Conservation (phyloP, 192 early-diverging fungal genomes). For the Diversispora eburnea region DNA sequence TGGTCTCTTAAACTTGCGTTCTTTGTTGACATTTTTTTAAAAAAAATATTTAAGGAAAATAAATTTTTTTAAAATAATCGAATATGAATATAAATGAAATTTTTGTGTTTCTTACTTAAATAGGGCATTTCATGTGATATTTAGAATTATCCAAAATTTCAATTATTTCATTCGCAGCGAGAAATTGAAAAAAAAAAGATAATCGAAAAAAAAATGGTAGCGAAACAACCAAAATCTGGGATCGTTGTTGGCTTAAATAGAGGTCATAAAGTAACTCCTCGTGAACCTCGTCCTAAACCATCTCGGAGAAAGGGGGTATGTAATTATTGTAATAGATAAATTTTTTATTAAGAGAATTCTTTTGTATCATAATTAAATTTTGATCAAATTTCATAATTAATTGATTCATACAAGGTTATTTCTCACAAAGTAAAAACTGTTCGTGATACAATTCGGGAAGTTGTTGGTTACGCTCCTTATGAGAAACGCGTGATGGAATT, state of each 20-base stretch:
- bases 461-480: conserved; percentile 96
- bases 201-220: conserved; percentile 43
- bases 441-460: conserved; percentile 92
- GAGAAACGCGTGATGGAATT: conserved; percentile 99
- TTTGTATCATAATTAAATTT: conserved; percentile 6
- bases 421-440: conserved; percentile 88
- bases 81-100: too few species aligned
- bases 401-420: conserved; percentile 46
- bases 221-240: conserved; percentile 69
- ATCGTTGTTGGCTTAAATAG: conserved; percentile 88
- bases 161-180: too few species aligned
- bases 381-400: neutral
- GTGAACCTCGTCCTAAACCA: conserved; percentile 65
- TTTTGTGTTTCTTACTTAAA: too few species aligned
- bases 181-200: too few species aligned
- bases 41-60: neutral
- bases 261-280: conserved; percentile 84
- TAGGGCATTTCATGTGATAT: too few species aligned
- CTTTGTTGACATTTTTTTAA: conserved; percentile 33
- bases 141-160: too few species aligned
- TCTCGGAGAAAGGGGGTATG: conserved; percentile 81
- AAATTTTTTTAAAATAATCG: too few species aligned
- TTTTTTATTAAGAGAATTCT: neutral
- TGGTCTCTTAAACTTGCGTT: conserved; percentile 53
- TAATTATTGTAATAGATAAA: conserved; percentile 27